phyloP scores from a whole-genome alignment of 1,284 basidiomycete genomes.

The Albatrellus sp. region DNA sequence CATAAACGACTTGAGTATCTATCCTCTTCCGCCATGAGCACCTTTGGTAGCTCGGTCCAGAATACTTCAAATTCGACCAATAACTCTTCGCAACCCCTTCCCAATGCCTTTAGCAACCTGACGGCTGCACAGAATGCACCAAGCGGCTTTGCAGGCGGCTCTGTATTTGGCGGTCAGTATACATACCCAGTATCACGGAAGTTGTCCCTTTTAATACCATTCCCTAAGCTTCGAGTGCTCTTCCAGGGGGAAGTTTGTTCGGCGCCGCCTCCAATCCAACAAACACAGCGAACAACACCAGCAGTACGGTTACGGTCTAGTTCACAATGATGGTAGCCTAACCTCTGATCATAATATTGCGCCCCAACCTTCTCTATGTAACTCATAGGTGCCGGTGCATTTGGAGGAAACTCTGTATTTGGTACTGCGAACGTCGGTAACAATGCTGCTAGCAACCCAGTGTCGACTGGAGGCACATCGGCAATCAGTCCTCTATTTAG shows the following conservation, averaged over 20 bases:
- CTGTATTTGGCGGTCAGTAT: neutral
- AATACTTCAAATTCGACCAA: neutral
- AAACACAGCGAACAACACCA: neutral
- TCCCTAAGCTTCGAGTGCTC: neutral
- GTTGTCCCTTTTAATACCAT: neutral
- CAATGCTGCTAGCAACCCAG: no score
- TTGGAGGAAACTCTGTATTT: no score
- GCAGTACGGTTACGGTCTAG: neutral
- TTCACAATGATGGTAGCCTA: neutral
- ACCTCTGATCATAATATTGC: neutral
- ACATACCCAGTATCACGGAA: neutral
- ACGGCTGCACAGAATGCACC: no score
- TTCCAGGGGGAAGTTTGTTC: conserved; percentile 1
- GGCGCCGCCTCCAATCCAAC: neutral
- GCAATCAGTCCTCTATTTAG: no score
- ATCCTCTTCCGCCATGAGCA: neutral
- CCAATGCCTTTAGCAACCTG: no score
- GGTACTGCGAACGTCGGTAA: no score
- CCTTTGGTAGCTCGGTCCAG: neutral
- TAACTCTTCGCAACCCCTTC: neutral
- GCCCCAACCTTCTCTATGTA: no score
- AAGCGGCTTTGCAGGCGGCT: no score
- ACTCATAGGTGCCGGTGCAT: no score
- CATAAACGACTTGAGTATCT: neutral
- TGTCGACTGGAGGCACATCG: neutral